These are phyloP conservation scores for Raphanus raphanistrum DNA, from an alignment of 345 rosid genomes.

Conservation along the genomic window DNA sequence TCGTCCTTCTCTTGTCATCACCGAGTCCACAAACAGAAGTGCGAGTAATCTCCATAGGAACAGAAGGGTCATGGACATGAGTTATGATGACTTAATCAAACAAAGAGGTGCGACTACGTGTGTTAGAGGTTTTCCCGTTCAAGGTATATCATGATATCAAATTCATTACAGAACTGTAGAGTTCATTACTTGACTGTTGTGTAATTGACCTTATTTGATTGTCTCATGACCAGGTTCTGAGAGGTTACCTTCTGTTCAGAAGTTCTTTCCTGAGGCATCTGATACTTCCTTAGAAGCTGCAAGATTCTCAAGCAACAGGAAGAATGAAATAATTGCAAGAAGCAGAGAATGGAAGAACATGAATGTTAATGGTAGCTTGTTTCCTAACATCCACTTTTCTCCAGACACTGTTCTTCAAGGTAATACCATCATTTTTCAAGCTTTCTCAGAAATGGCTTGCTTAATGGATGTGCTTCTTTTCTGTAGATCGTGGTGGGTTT, in stretches of 20 bases:
- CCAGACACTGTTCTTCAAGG: conserved; percentile 71
- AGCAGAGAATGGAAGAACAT: conserved; percentile 37
- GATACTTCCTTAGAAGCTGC: conserved; percentile 30
- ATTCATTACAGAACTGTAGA: neutral
- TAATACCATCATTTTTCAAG: conserved; percentile 10
- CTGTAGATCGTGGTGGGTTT: conserved; percentile 38
- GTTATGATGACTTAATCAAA: conserved; percentile 26
- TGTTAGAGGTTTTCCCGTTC: conserved; percentile 14
- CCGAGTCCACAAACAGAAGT: conserved; percentile 17
- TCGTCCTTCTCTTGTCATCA: conserved; percentile 11
- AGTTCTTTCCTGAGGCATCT: conserved; percentile 34
- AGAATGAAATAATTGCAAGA: conserved; percentile 34
- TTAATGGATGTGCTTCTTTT: conserved; percentile 10
- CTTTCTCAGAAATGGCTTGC: neutral
- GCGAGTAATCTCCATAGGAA: conserved; percentile 1
- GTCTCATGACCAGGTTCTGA: conserved; percentile 32
- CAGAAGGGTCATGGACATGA: conserved; percentile 9
- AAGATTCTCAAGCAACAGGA: conserved; percentile 17
- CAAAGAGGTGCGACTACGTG: conserved; percentile 13
- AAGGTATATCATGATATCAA: conserved; percentile 23
- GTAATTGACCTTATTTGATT: conserved; percentile 11
- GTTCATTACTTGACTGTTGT: neutral
- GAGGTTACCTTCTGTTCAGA: conserved; percentile 31
- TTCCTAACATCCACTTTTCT: conserved; percentile 46
- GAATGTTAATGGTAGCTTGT: conserved; percentile 20